Base-by-base conservation (phyloP, 177 flowering plant genomes). In the Vitis hybrid region DNA sequence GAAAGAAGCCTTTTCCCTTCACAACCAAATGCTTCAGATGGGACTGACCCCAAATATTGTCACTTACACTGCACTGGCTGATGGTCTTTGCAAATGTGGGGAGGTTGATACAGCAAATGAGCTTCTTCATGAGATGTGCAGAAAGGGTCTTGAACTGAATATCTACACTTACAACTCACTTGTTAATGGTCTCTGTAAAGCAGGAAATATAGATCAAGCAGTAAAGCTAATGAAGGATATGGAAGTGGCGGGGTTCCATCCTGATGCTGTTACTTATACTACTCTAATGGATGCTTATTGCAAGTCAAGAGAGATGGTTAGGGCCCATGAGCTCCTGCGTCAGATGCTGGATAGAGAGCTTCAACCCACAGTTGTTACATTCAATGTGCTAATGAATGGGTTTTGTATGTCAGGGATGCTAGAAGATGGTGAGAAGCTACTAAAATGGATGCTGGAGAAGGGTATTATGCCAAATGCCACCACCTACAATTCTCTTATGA, bases 301-400 rank as follows among this genome's bases (percentile, higher is more conserved):
- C 72, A 87, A 88, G 59, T 74, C 73, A 3, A 83, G 90, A 61
- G 77, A 85, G 60, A 85, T 88, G 71, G 71, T 9, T 55, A 80
- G 68, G 72, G 92, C 94, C 10, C 87, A 86, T 52, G 79, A 81
- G 62, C 75, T 90, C 33, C 72, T 90, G 53, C 80, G 66, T 19
- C 76, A 75, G 74, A 90, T 90, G 94, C 78, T 87, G 19, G 80
- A 78, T 61, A 82, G 55, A 75, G 90, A 89, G 12, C 66, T 86
- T 51, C 77, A 86, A 68, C 94, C 94, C n/a, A 80, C 91, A 29
- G 58, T 83, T 71, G 90, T 89, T 51, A 89, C 94, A 74, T 89
- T 89, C 69, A 86, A 87, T 76, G 91, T 89, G 72, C 76, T 89
- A 52, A 86, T 89, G 87, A 87, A 85, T 75, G 91, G 91, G 9